These are phyloP conservation scores for Takashimella tepidaria DNA, from an alignment of 1,284 basidiomycete species.

Conservation along the genomic window DNA sequence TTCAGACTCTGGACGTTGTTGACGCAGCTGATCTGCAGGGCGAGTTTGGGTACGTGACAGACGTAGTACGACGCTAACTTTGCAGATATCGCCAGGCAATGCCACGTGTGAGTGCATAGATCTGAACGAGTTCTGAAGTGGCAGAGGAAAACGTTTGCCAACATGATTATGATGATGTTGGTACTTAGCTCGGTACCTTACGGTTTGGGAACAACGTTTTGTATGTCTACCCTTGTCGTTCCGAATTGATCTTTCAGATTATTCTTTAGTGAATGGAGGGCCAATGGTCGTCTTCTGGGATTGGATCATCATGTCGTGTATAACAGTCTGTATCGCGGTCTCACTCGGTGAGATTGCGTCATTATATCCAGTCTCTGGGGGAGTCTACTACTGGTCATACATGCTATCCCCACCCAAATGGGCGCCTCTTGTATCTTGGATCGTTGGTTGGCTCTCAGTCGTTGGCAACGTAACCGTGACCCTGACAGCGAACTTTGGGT, in stretches of 20 bases:
- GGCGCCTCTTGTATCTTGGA: conserved; percentile 44
- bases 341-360: conserved; percentile 50
- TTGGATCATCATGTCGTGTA: conserved; percentile 48
- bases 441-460: conserved; percentile 49
- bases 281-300: conserved; percentile 36
- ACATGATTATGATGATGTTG: conserved; percentile 23
- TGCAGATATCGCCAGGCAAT: background rate
- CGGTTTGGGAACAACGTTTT: conserved; percentile 34
- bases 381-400: conserved; percentile 50
- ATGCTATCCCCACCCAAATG: conserved; percentile 42
- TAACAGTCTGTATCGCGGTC: conserved; percentile 48
- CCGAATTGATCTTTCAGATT: conserved; percentile 11
- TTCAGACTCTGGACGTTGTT: background rate
- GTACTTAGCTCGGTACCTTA: conserved; percentile 35
- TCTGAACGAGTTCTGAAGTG: too few species aligned
- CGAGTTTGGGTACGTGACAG: background rate
- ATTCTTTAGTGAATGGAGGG: conserved; percentile 33
- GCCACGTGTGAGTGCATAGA: background rate
- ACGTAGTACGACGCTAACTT: too few species aligned
- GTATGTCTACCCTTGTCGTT: conserved; percentile 1
- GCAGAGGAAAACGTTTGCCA: background rate
- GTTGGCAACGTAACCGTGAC: conserved; percentile 50
- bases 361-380: conserved; percentile 47
- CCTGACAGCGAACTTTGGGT: conserved; percentile 48
- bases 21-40: background rate